Percentiles rank a stretch among this genome's conserved stretches.
These are phyloP conservation scores for Filobasidium uniguttulatum DNA, from an alignment of 1,284 basidiomycete genomes.

Conservation along the genomic window DNA sequence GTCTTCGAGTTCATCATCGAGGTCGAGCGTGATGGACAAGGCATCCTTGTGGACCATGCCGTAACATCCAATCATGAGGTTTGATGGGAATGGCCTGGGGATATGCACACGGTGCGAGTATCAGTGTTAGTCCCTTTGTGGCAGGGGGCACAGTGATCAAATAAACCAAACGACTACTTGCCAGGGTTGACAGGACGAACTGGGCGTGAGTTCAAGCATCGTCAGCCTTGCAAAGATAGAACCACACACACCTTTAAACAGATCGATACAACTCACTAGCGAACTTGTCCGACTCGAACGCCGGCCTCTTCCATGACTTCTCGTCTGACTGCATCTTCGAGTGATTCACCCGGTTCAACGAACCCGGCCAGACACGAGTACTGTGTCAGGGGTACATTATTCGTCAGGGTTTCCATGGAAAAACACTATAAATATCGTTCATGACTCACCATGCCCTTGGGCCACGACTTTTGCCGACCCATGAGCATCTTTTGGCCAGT, in stretches of 20 bases:
- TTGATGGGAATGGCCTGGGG: slow-evolving; percentile 62
- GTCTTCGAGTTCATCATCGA: slow-evolving; percentile 94
- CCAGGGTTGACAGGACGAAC: slow-evolving; percentile 36
- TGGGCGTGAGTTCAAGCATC: not conserved
- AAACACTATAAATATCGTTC: not conserved
- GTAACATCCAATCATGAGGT: slow-evolving; percentile 82
- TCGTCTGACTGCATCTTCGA: slow-evolving; percentile 84
- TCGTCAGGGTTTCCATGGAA: not conserved
- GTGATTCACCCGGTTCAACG: slow-evolving; percentile 78
- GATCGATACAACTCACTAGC: slow-evolving; percentile 50
- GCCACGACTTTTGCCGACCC: slow-evolving; percentile 51
- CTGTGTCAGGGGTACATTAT: too few relatives aligned
- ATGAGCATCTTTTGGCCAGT: slow-evolving; percentile 68
- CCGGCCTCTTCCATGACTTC: slow-evolving; percentile 95
- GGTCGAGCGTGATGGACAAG: slow-evolving; percentile 63
- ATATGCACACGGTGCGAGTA: not conserved
- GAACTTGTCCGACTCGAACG: slow-evolving; percentile 64
- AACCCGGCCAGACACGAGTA: slow-evolving; percentile 86
- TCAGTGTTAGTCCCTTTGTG: slow-evolving; percentile 22
- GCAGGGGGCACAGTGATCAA: not conserved
- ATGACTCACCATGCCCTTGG: slow-evolving; percentile 30
- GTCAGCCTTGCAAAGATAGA: not conserved
- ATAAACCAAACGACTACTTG: slow-evolving; percentile 2
- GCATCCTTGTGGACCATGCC: slow-evolving; percentile 53
- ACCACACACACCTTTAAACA: not conserved